Evolutionary conservation across 306 rosid genomes (phyloP), one percentile per base, ranked within the genome.

Genomic region (Trifolium repens): DNA sequence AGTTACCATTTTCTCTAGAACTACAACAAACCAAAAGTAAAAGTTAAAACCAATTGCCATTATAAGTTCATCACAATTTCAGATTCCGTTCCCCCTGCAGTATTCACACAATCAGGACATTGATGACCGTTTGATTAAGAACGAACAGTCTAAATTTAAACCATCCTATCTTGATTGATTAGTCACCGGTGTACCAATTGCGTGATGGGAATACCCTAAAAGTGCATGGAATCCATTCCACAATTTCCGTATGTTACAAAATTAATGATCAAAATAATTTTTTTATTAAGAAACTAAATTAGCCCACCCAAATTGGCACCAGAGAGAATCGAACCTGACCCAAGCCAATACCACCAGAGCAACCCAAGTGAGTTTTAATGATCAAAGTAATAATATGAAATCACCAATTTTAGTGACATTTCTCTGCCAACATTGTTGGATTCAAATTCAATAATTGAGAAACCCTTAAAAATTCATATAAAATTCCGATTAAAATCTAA

Each of bases 1-100:
- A 26, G 84, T 67, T 14, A 88, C 93, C 96, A 94, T 94, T 52
- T 82, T 87, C 73, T n/a, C 86, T 73, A 73, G 17, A 79, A 74
- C 81, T 82, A 40, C 76, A 67, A 37, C 63, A 64, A 67, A 14
- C 40, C 11, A 59, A 30, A 19, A 54, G 27, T 8, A 54, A 62
- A 24, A 22, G 34, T 50, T 39, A n/a, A 86, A 71, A 17, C 79
- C 72, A 39, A 7, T 47, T 46, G 0, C 71, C 71, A 72, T 46
- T 53, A 30, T 26, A 32, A 69, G 13, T 70, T 61, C 44, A 49
- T 66, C 54, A 44, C 24, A 63, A 24, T 19, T 52, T n/a, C 58
- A 16, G 2, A n/a, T 1, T 46, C 2, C 14, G 2, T 1, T 46
- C 15, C 52, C 52, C 52, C 15, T 13, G 15, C 15, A 8, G 42